These are phyloP conservation scores for Trametes elegans DNA, from an alignment of 768 basidiomycete species.

Conservation along the genomic window DNA sequence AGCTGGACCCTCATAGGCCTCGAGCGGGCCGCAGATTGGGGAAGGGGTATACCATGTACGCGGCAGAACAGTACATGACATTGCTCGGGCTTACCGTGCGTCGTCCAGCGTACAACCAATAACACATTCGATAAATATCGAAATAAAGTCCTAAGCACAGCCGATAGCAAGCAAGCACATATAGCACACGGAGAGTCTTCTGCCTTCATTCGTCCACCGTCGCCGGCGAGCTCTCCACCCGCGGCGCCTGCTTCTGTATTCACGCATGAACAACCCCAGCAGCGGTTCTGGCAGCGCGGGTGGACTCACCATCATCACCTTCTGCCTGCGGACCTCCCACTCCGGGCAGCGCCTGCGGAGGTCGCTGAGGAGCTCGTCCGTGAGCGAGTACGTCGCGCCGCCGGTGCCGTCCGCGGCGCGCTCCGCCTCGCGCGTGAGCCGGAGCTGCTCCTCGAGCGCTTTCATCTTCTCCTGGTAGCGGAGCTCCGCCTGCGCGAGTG, in stretches of 20 bases:
- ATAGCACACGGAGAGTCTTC: conserved; percentile 10
- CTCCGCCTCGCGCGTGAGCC: conserved; percentile 33
- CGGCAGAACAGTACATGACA: not conserved
- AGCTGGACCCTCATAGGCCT: not conserved
- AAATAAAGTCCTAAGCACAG: conserved; percentile 17
- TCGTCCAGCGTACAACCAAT: conserved; percentile 1
- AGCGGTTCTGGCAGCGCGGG: not conserved
- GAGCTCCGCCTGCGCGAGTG: conserved; percentile 22
- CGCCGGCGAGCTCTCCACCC: conserved; percentile 11
- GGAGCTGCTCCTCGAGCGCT: conserved; percentile 35
- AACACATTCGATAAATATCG: conserved; percentile 19
- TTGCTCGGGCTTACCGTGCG: not conserved
- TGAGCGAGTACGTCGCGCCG: conserved; percentile 29
- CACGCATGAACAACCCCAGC: not conserved
- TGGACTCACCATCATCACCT: conserved; percentile 46
- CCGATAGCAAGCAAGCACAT: conserved; percentile 8
- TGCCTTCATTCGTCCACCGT: conserved; percentile 5
- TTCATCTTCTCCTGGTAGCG: conserved; percentile 35
- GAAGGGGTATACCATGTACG: conserved; percentile 1
- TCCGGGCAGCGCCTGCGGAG: conserved; percentile 58
- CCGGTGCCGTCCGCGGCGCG: conserved; percentile 31
- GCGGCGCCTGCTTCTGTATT: conserved; percentile 22
- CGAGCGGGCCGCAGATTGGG: not conserved
- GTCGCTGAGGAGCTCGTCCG: conserved; percentile 53
- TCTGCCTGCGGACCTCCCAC: conserved; percentile 55